Evolutionary conservation across 2,329 filamentous ascomycete species (phyloP).

Genomic region (Fragosphaeria purpurea): DNA sequence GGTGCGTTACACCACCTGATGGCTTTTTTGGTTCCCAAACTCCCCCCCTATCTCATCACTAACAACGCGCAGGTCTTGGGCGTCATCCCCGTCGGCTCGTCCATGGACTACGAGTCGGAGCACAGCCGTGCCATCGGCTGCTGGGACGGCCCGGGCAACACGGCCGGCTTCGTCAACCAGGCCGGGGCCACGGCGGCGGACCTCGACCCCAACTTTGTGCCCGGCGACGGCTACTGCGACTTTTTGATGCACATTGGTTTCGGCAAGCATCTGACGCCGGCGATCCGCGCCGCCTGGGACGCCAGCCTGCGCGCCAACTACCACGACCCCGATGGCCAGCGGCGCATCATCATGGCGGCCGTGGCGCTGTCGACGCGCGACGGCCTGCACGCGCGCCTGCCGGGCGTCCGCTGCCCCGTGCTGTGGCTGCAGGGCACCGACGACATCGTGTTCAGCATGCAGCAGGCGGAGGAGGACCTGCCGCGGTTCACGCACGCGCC

Average conservation of each 20-base stretch:
- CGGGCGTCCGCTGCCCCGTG: constrained; percentile 37
- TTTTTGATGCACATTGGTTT: constrained; percentile 33
- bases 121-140: constrained; percentile 34
- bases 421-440: constrained; percentile 39
- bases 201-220: constrained; percentile 32
- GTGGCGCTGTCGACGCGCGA: constrained; percentile 33
- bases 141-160: constrained; percentile 34
- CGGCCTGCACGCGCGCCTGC: constrained; percentile 30
- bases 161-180: constrained; percentile 26
- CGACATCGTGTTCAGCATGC: constrained; percentile 30
- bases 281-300: constrained; percentile 31
- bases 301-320: constrained; percentile 32
- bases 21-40: too few species aligned
- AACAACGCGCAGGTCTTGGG: constrained; percentile 18
- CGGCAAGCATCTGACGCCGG: constrained; percentile 21
- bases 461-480: constrained; percentile 32
- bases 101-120: constrained; percentile 42
- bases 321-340: constrained; percentile 33
- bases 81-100: constrained; percentile 38
- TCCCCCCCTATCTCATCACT: too few species aligned
- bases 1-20: too few species aligned
- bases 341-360: constrained; percentile 31
- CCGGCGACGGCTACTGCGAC: constrained; percentile 32
- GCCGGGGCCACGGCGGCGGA: constrained; percentile 24
- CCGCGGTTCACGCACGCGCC: constrained; percentile 33